Evolutionary conservation across 1,139 yeast genomes (phyloP).

Genomic region (Suhomyces yuchorum): DNA sequence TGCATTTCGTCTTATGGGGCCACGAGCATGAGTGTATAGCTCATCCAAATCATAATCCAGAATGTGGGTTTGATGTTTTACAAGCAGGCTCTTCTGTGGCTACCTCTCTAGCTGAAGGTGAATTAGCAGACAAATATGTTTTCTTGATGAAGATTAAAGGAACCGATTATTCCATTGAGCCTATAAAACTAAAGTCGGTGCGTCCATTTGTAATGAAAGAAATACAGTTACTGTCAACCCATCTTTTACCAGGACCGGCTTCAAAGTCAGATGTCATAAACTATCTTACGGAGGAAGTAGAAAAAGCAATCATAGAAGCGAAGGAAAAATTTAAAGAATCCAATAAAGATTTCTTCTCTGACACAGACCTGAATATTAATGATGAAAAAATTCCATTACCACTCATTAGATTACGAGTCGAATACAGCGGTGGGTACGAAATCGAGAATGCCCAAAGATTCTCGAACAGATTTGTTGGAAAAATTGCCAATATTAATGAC

Average conservation of each 20-base stretch:
- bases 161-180: slow-evolving; percentile 60
- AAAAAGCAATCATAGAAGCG: slow-evolving; percentile 64
- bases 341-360: slow-evolving; percentile 31
- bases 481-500: slow-evolving; percentile 86
- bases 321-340: slow-evolving; percentile 48
- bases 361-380: slow-evolving; percentile 19
- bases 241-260: slow-evolving; percentile 64
- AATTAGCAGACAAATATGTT: slow-evolving; percentile 71
- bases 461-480: slow-evolving; percentile 87
- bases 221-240: slow-evolving; percentile 52
- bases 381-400: slow-evolving; percentile 60
- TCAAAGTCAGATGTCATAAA: slow-evolving; percentile 62
- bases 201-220: slow-evolving; percentile 82
- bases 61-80: slow-evolving; percentile 72
- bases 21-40: slow-evolving; percentile 96
- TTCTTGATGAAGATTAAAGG: slow-evolving; percentile 69
- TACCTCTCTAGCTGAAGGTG: slow-evolving; percentile 87
- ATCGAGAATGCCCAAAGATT: slow-evolving; percentile 89
- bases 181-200: slow-evolving; percentile 68
- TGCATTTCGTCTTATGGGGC: slow-evolving; percentile 91
- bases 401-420: slow-evolving; percentile 77
- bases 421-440: slow-evolving; percentile 86
- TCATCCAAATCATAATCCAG: slow-evolving; percentile 64
- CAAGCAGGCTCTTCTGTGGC: slow-evolving; percentile 97
- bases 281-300: slow-evolving; percentile 65